Base-by-base conservation (phyloP, 306 rosid genomes). In the Calophaca sinica region DNA sequence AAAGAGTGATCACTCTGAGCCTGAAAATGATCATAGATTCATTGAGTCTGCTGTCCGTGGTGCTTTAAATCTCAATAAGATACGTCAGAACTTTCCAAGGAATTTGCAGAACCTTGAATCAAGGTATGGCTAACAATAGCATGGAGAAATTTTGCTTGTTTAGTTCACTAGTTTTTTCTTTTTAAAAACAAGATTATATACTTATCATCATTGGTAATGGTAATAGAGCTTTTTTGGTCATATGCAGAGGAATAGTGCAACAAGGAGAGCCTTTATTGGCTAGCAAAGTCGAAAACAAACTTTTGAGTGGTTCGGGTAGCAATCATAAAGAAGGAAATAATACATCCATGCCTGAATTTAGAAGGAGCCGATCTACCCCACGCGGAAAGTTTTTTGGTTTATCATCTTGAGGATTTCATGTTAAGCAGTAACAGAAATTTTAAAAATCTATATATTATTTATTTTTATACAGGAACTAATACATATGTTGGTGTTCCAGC, bases 341-440 rank as follows among this genome's bases (percentile, higher is more conserved):
- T 35, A 65, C 78, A 44, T 53, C 93, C 68, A 62, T 83, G 79
- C 73, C 96, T 29, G 97, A 92, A 44, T 81, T 87, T 38, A 83
- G 89, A 63, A 89, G 99, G 69, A 96, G 97, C 83, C 83, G 89
- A 45, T 92, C 99, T 10, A 87, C 97, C 8, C 98, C 98, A 44
- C 97, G 96, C 28, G 89, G 96, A 60, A 88, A 96, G 68, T 76
- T 87, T 86, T 74, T 84, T 3, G 85, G 78, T 62, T 64, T 83
- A 55, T 82, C 96, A 55, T 82, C 96, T 7, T 92, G 88, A 87
- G 79, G 77, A 70, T 80, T 61, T 73, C 59, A 49, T 60, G 29
- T 32, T 67, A 48, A 58, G 62, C 50, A 39, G 28, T 62, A 55
- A 68, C 15, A 20, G 3, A 3, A 35, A 51, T 49, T 74, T 31